Evolutionary conservation across 2,329 filamentous ascomycete genomes (phyloP), one percentile per base, ranked within the genome.

Genomic region (Hymenotorrendiella dingleyae): DNA sequence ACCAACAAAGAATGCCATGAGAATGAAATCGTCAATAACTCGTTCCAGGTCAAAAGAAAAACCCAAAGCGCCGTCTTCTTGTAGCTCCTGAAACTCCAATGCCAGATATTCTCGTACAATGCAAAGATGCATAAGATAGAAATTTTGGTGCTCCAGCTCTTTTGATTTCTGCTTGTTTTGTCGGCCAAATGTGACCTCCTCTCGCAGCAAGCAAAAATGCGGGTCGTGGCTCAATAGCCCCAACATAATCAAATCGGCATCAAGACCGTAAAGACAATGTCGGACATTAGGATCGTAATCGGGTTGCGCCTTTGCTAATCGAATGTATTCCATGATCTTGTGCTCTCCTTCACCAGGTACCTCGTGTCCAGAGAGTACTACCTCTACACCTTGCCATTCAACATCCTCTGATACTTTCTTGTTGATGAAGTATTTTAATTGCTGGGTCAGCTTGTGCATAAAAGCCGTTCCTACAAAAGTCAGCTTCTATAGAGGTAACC

Each of bases 251-350:
- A 98, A 71, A 70, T 98, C 93, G 33, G 93, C 93, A 67, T 98
- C 93, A 37, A 98, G 76, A 19, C 94, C 94, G 67, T 98, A 98
- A 50, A 98, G 74, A 66, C 94, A 98, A 67, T 98, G 93, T 45
- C 93, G 86, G 49, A 95, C 80, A 59, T 98, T 97, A 37, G 87
- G 78, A 63, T 95, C 83, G 66, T 98, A 98, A 50, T 83, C 80
- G 2, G 86, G 86, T 65, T 98, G 93, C 36, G 91, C 89, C 72
- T 97, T 97, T 49, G 93, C 87, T 66, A 94, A 87, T 55, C 93
- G 86, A 65, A 98, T 98, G 66, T 98, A 98, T 67, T 98, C 94
- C 93, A 98, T 98, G 67, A 98, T 95, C 71, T 98, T 98, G 72
- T 98, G 93, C 67, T 98, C 93, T 57, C 93, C 93, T 68, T 98